Evolutionary conservation across 768 basidiomycete species (phyloP), one percentile per base, ranked within the genome.

Genomic region (Boletus rex-veris): DNA sequence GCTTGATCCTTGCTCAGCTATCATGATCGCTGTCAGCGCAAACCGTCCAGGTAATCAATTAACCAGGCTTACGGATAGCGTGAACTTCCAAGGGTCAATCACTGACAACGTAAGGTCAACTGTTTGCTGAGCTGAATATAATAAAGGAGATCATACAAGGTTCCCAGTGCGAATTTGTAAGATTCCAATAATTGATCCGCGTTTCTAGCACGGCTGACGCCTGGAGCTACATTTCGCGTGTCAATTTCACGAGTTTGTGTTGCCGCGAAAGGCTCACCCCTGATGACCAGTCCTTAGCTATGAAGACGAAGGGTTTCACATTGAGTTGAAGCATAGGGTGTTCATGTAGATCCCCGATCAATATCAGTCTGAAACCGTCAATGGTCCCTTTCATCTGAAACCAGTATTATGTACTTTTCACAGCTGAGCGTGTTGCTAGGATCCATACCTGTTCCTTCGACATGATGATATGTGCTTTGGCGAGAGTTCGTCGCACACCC

Each of bases 141-240:
- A 59, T 28, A 28, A 7, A 39, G 51, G 12, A 1, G 72, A 45
- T 37, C 85, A 58, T 65, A 90, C 89, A 69, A 30, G 97, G 96
- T 71, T 98, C 97, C 93, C 97, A 99, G 64, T 98, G 93, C 45
- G 97, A 98, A 66, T 97, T 98, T 21, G 87, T 86, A 46, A 98
- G 71, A 70, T 99, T 99, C 92, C 93, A 99, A 64, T 97, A 99
- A 54, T 85, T 92, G 68, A 97, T 87, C 46, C 86, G 84, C 3
- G 85, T 86, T 21, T 86, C 84, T 63, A 98, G 75, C 0, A 88
- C 86, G 1, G 90, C 88, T 7, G 86, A 85, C 6, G 92, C 90
- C 65, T 88, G 86, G 42, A 98, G 73, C 96, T 98, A 58, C 11
- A 31, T 56, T 37, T 21, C 21, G 2, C 44, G 12, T 19, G 53